phyloP scores from a whole-genome alignment of 768 basidiomycete species.

The Boletus eberwhitei region DNA sequence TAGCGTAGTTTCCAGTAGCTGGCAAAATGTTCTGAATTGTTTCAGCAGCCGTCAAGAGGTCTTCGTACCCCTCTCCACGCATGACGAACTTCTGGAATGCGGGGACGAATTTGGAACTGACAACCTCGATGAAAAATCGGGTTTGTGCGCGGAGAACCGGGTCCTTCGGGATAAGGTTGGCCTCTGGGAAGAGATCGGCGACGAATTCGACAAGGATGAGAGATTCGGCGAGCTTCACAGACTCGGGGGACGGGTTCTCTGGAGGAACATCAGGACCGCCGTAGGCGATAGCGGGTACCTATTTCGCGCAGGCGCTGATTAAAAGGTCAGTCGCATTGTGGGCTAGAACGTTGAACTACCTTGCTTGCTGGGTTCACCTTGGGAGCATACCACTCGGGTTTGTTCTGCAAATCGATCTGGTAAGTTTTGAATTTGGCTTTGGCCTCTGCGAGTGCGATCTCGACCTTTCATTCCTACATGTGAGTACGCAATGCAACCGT shows the following conservation, averaged over 20 bases:
- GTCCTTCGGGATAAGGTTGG: slow-evolving; percentile 50
- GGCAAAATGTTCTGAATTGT: slow-evolving; percentile 52
- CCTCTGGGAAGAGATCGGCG: slow-evolving; percentile 53
- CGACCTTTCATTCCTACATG: slow-evolving; percentile 35
- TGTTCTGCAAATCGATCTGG: slow-evolving; percentile 60
- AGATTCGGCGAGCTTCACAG: slow-evolving; percentile 61
- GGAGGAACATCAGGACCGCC: slow-evolving; percentile 57
- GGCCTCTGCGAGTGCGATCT: slow-evolving; percentile 61
- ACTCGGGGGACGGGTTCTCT: slow-evolving; percentile 56
- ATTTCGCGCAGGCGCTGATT: background rate
- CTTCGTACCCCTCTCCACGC: slow-evolving; percentile 40
- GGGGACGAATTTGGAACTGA: slow-evolving; percentile 44
- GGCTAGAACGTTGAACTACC: slow-evolving; percentile 32
- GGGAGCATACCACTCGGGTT: slow-evolving; percentile 66
- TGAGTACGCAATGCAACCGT: background rate
- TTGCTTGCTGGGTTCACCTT: slow-evolving; percentile 67
- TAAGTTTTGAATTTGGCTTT: slow-evolving; percentile 46
- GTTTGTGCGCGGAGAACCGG: slow-evolving; percentile 55
- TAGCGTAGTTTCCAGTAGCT: slow-evolving; percentile 36
- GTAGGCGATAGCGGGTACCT: slow-evolving; percentile 44
- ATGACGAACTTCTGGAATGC: slow-evolving; percentile 36
- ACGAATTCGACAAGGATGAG: slow-evolving; percentile 65
- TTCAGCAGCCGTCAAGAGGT: slow-evolving; percentile 43
- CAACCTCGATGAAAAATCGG: slow-evolving; percentile 61
- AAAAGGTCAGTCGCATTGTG: background rate